Base-by-base conservation (phyloP, 2,329 filamentous ascomycete genomes). In the Reticulascus tulasneorum region DNA sequence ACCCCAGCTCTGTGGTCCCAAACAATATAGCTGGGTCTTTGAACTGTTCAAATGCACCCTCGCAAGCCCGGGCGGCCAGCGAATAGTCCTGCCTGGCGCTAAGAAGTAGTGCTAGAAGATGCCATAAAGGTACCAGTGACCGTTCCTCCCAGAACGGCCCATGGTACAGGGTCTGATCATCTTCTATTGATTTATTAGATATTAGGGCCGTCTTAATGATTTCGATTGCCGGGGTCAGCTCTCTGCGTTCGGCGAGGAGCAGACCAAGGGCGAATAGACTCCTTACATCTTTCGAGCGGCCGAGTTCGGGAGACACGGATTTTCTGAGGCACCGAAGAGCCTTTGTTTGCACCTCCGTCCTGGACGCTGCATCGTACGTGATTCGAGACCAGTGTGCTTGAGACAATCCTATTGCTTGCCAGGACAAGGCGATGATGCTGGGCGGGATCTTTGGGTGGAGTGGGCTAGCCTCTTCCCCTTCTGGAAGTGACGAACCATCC, bases 41-140 rank as follows among this genome's bases (percentile, higher is more conserved):
- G 51, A 95, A 94, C 53, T 94, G 87, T 48, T 95, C 89, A 54
- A 97, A 85, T 4, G 89, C 90, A 18, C 87, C 89, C 55, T 94
- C 88, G 49, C 90, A 97, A 21, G 89, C 84, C 51, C 83, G 82
- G 19, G 79, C 75, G 3, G 93, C 90, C 58, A 86, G 84, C 32
- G 78, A 67, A 50, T 86, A 94, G 45, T 96, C 89, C 47, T 94
- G 85, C 46, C 86, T 81, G 2, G 89, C 87, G 47, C 87, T 95
- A 20, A 97, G 65, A 16, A 97, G 70, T 17, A 98, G 71, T 1
- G 88, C 83, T 29, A 98, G 72, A 12, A 98, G 71, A 66, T 98
- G 93, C 90, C 93, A 96, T 17, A 96, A 63, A 3, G 90, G 83
- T 17, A 97, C 80, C 22, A 82, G 62, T 7, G 75, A 72, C 29